Conservation (phyloP, 257 asterid genomes). For the Solanum appendiculatum region DNA sequence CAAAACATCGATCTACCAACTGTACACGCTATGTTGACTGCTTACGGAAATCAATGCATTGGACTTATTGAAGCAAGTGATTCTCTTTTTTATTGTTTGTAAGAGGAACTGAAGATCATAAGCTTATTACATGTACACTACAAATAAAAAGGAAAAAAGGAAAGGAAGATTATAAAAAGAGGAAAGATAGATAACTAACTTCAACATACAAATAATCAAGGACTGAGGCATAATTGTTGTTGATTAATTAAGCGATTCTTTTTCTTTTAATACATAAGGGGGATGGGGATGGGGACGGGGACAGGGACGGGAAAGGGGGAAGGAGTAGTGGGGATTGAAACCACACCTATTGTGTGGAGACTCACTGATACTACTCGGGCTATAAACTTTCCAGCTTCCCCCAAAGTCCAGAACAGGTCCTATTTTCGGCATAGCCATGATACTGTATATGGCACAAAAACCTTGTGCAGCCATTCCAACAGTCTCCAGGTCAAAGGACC, state of each 20-base stretch:
- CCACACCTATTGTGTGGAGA: background rate
- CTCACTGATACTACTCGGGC: background rate
- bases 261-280: background rate
- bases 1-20: background rate
- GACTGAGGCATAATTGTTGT: background rate
- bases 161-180: background rate
- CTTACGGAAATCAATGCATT: background rate
- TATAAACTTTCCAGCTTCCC: background rate
- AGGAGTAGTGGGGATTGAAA: background rate
- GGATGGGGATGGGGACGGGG: background rate
- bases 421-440: background rate
- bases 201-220: background rate
- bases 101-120: background rate
- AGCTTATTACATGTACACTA: background rate
- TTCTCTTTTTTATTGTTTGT: background rate
- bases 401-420: background rate
- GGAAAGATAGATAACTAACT: background rate
- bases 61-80: background rate
- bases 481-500: background rate
- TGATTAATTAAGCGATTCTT: background rate
- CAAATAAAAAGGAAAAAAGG: background rate
- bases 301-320: background rate
- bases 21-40: background rate
- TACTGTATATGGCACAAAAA: background rate
- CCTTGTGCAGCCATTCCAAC: background rate